These are phyloP conservation scores for Calcarisporium arbuscula DNA, from an alignment of 2,329 filamentous ascomycete genomes.

Conservation along the genomic window DNA sequence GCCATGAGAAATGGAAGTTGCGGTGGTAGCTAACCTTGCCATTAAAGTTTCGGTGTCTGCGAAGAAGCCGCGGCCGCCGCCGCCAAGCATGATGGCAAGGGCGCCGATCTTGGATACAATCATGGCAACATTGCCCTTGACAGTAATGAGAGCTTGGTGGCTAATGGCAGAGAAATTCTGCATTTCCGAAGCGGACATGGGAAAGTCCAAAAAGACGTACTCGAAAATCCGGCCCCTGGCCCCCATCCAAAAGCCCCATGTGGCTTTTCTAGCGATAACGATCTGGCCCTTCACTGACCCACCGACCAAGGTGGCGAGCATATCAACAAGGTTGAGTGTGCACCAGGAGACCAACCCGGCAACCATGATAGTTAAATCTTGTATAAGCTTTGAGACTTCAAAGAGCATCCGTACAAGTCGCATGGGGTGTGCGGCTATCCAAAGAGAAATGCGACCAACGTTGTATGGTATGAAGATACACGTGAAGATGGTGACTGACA, in stretches of 20 bases:
- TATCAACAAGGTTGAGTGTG: constrained; percentile 31
- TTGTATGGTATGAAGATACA: constrained; percentile 92
- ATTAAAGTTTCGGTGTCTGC: too few species aligned
- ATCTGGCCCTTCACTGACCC: constrained; percentile 23
- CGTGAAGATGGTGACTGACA: constrained; percentile 76
- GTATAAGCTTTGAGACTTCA: constrained; percentile 67
- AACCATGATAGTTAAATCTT: constrained; percentile 66
- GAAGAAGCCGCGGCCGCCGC: constrained; percentile 27
- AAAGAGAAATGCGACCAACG: constrained; percentile 76
- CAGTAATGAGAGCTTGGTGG: constrained; percentile 58
- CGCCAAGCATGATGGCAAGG: constrained; percentile 38
- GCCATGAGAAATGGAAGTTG: constrained; percentile 13
- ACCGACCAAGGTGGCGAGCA: constrained; percentile 27
- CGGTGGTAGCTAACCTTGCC: constrained; percentile 2
- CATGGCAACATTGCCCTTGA: constrained; percentile 47
- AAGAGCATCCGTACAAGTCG: constrained; percentile 69
- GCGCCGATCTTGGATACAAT: constrained; percentile 30
- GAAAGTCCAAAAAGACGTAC: constrained; percentile 44
- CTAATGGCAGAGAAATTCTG: constrained; percentile 72
- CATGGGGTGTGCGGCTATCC: constrained; percentile 72
- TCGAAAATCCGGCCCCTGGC: constrained; percentile 42
- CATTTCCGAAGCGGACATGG: constrained; percentile 54
- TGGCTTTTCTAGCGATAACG: constrained; percentile 28
- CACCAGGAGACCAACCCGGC: constrained; percentile 48
- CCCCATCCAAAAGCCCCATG: constrained; percentile 35